A percentile compares a stretch with the other conserved stretches of the same genome.
These are phyloP conservation scores for Fragaria ananassa DNA, from an alignment of 306 rosid species.

Conservation along the genomic window DNA sequence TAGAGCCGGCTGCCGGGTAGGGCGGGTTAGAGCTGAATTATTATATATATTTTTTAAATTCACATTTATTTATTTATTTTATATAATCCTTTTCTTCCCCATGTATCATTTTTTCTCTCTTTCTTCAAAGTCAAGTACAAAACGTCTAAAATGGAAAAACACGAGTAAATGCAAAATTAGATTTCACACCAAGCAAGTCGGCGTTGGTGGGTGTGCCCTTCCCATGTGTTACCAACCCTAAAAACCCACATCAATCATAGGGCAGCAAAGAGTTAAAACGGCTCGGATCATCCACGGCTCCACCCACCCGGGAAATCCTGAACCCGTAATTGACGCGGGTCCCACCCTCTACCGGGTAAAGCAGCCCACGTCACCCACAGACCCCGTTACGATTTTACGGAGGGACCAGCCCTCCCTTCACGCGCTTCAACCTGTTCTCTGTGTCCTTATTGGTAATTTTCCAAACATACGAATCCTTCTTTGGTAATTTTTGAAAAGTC, in stretches of 20 bases:
- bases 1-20: too few relatives aligned
- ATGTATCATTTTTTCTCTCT: background rate
- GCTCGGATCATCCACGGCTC: background rate
- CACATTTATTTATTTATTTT: too few relatives aligned
- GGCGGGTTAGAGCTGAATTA: too few relatives aligned
- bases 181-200: background rate
- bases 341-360: background rate
- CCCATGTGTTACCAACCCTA: constrained; percentile 2
- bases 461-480: background rate
- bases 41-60: too few relatives aligned
- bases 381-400: background rate
- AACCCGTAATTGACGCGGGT: background rate
- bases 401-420: background rate
- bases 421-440: background rate
- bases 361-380: background rate
- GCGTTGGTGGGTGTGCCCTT: constrained; percentile 4
- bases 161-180: background rate
- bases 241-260: background rate
- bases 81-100: too few relatives aligned
- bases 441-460: background rate
- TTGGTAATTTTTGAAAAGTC: background rate
- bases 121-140: background rate
- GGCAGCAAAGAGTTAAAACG: background rate
- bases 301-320: constrained; percentile 5
- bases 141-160: background rate